Evolutionary conservation across 192 early-diverging fungal genomes (phyloP), one percentile per base, ranked within the genome.

Genomic region (Backusella westeae): DNA sequence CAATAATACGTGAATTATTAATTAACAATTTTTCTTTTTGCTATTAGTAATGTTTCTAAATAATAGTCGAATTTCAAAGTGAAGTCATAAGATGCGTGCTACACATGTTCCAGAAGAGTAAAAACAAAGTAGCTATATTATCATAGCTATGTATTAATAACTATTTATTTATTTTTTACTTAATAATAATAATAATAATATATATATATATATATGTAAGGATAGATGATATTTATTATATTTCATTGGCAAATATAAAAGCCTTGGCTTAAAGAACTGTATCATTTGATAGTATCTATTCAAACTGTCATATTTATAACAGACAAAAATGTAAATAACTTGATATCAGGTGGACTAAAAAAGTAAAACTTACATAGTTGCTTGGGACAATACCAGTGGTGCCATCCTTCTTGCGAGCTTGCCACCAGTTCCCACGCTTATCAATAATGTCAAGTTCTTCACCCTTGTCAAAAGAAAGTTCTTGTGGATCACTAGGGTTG

Each of bases 381-480:
- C 91, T 93, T 23, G 96, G 96, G 19, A 90, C 94, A 84, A 97
- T 97, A 71, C 96, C 96, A 19, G 90, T 80, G 3, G 86, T 80
- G 12, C 95, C 95, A 80, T 95, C 91, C 44, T 86, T 79, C 78
- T 91, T 92, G 67, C 90, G 90, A 70, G 94, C 95, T 80, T 96
- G 92, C 96, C 97, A 98, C 97, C 97, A 98, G 79, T 98, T 97
- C 82, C 97, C 97, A 85, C 93, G 93, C 80, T 90, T 95, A 79
- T 97, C 95, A 12, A 94, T 82, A 68, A 98, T 90, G 36, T 95
- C 93, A 83, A 98, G 79, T 12, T 90, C 75, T 69, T 97, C 95
- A 74, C 92, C 93, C 84, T 98, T 98, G 26, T 76, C 72, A 82
- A 97, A 96, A 7, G 92, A 92, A 19, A 98, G 82, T 79, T 98